Percentiles rank a stretch among this genome's conserved stretches.
Evolutionary conservation across 805 yeast species (phyloP).

Genomic region (Kodamaea fukazawae): DNA sequence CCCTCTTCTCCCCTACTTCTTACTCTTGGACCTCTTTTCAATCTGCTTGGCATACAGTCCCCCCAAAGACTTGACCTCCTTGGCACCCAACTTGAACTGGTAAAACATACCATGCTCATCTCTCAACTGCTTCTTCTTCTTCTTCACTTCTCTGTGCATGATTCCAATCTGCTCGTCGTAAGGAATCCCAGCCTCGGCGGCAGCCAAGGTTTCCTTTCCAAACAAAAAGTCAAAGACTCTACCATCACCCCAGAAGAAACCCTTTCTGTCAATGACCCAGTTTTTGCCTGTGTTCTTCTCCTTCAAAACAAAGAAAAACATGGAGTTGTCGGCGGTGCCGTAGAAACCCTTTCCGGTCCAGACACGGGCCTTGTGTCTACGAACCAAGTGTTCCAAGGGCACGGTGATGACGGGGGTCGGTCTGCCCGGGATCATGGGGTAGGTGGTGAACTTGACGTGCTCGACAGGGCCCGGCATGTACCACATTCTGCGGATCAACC

Average conservation of each 20-base stretch:
- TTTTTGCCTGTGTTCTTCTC: conserved; percentile 55
- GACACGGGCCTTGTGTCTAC: conserved; percentile 62
- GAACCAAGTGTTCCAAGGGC: conserved; percentile 53
- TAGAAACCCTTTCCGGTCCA: conserved; percentile 89
- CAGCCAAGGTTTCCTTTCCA: conserved; percentile 74
- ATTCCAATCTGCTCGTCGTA: conserved; percentile 58
- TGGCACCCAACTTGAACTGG: conserved; percentile 46
- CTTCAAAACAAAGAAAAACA: conserved; percentile 70
- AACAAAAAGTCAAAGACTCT: conserved; percentile 78
- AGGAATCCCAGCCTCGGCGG: conserved; percentile 68
- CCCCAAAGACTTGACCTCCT: conserved; percentile 25
- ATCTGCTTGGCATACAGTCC: conserved; percentile 19
- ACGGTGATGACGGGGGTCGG: conserved; percentile 73
- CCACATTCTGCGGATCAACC: conserved; percentile 74
- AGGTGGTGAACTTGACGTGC: conserved; percentile 64
- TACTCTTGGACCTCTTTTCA: conserved; percentile 8
- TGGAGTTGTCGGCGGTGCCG: conserved; percentile 72
- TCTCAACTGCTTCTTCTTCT: conserved; percentile 49
- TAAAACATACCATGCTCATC: conserved; percentile 60
- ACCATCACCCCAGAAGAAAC: conserved; percentile 93
- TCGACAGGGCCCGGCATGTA: conserved; percentile 62
- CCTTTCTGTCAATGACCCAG: conserved; percentile 80
- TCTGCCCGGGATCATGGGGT: conserved; percentile 71
- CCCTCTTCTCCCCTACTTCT: too few relatives aligned
- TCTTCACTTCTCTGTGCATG: conserved; percentile 44